phyloP scores from a whole-genome alignment of 805 yeast species.

The Cyberlindnera xylosilytica region DNA sequence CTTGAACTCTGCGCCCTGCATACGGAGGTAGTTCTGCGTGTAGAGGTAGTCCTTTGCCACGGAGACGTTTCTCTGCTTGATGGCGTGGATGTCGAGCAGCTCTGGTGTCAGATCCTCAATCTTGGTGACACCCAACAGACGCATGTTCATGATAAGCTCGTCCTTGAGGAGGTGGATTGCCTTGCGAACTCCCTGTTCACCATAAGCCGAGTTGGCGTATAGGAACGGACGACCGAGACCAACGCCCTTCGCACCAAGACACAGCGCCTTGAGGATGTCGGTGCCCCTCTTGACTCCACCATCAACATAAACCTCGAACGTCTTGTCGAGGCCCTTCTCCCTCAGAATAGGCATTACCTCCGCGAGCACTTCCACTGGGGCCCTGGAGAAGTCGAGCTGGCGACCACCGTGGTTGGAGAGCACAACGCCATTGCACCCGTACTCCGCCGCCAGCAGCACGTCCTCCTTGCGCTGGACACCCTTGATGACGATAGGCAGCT shows the following conservation, averaged over 20 bases:
- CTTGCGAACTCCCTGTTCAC: conserved; percentile 60
- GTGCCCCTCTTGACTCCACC: conserved; percentile 72
- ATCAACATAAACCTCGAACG: conserved; percentile 58
- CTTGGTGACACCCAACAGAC: conserved; percentile 68
- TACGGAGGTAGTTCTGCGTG: conserved; percentile 51
- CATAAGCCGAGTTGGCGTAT: conserved; percentile 61
- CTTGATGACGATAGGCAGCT: conserved; percentile 67
- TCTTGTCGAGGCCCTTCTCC: conserved; percentile 43
- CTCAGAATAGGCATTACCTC: conserved; percentile 58
- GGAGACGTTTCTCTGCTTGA: conserved; percentile 37
- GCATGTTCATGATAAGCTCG: conserved; percentile 75
- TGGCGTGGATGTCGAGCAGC: conserved; percentile 53
- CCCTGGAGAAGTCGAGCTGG: conserved; percentile 78
- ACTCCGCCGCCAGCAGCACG: conserved; percentile 66
- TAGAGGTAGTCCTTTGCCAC: conserved; percentile 58
- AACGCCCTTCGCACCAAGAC: conserved; percentile 68
- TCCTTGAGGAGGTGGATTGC: conserved; percentile 61
- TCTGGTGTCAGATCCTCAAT: conserved; percentile 57
- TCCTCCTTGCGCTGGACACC: conserved; percentile 87
- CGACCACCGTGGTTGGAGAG: conserved; percentile 89
- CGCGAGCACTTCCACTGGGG: conserved; percentile 71
- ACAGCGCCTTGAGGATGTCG: conserved; percentile 62
- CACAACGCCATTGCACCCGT: conserved; percentile 76
- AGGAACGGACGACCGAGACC: conserved; percentile 68
- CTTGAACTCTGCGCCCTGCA: conserved; percentile 50